These are phyloP conservation scores for Helotiales sp. DNA, from an alignment of 2,329 filamentous ascomycete species.

Conservation along the genomic window DNA sequence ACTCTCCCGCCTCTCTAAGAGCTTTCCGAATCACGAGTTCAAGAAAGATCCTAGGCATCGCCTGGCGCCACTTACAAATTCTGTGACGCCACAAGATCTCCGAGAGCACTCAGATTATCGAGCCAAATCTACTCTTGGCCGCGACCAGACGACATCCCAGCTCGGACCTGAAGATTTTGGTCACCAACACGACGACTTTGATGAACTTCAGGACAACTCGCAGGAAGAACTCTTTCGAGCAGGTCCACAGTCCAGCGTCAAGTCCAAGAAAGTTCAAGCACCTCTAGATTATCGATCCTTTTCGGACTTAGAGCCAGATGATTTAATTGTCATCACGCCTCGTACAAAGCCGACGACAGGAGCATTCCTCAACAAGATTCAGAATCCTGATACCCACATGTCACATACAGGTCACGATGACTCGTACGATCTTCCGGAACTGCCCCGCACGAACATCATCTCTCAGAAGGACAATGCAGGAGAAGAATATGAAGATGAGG, in stretches of 20 bases:
- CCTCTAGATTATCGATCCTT: not conserved
- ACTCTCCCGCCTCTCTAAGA: not conserved
- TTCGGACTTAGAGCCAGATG: conserved; percentile 22
- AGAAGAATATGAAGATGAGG: conserved; percentile 16
- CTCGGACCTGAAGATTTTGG: not conserved
- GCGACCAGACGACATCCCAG: not conserved
- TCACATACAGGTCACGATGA: not conserved
- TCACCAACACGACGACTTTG: conserved; percentile 15
- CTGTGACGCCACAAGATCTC: not conserved
- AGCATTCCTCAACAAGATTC: not conserved
- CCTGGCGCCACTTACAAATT: not conserved
- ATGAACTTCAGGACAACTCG: conserved; percentile 19
- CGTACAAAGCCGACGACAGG: not conserved
- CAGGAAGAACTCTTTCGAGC: conserved; percentile 5
- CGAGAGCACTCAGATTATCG: not conserved
- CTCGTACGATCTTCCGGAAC: conserved; percentile 13
- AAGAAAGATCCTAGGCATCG: not conserved
- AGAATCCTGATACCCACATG: not conserved
- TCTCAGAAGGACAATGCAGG: not conserved
- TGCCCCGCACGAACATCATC: not conserved
- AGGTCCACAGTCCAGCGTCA: conserved; percentile 1
- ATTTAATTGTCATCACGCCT: conserved; percentile 15
- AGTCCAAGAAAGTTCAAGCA: not conserved
- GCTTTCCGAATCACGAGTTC: not conserved
- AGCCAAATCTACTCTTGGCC: not conserved